A percentile compares a stretch with the other conserved stretches of the same genome.
Evolutionary conservation across 148 eudicot genomes (phyloP).

Genomic region (Camellia sinensis): DNA sequence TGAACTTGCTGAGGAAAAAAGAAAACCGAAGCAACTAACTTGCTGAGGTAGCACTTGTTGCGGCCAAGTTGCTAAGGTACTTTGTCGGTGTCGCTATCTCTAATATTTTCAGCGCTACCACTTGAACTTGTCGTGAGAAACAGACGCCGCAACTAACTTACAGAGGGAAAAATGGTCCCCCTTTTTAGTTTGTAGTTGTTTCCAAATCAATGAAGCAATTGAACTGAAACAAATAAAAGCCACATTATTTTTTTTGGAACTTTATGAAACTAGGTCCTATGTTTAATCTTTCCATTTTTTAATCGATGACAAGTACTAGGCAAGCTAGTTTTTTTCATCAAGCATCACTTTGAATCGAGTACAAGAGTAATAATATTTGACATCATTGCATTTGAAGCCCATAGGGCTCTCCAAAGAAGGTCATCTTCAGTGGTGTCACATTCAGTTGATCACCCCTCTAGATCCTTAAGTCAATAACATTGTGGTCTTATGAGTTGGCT

Average conservation of each 20-base stretch:
- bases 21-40: too few relatives aligned
- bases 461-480: conserved; percentile 46
- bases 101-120: too few relatives aligned
- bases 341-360: conserved; percentile 67
- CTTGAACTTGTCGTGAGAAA: too few relatives aligned
- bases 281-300: not conserved
- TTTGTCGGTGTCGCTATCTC: too few relatives aligned
- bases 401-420: conserved; percentile 48
- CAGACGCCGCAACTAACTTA: too few relatives aligned
- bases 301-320: conserved; percentile 32
- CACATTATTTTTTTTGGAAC: not conserved
- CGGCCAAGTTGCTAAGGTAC: too few relatives aligned
- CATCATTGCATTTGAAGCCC: conserved; percentile 51
- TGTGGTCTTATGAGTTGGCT: conserved; percentile 88
- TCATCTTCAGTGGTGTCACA: conserved; percentile 52
- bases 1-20: too few relatives aligned
- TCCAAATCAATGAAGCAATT: not conserved
- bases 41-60: too few relatives aligned
- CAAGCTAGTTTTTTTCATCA: conserved; percentile 51
- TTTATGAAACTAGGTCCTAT: not conserved
- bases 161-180: too few relatives aligned
- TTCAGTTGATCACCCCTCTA: conserved; percentile 44
- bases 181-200: not conserved
- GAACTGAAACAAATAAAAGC: conserved; percentile 7
- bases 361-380: conserved; percentile 72